Base-by-base conservation (phyloP, 495 filamentous ascomycete genomes). In the Podospora conica region DNA sequence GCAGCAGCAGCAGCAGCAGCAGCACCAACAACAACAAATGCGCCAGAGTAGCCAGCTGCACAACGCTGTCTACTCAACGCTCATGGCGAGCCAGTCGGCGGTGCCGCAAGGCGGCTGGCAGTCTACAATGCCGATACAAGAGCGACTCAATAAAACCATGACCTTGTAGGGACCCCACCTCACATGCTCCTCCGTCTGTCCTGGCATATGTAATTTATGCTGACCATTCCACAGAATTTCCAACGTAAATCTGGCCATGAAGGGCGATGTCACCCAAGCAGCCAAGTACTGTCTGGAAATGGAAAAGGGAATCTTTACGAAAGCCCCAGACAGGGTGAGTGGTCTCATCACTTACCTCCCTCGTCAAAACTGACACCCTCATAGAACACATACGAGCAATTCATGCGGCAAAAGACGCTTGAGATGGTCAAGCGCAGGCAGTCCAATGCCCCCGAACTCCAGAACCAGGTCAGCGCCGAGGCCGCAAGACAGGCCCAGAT, bases 251-350 rank as follows among this genome's bases (percentile, higher is more conserved):
- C 65, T 81, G 64, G 79, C 77, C 40, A 70, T 78, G 11, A 9
- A 33, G 12, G 28, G 60, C 8, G 73, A 77, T 53, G 76, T 66
- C 15, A 68, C 76, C 3, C 72, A 74, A 33, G 70, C 79, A 58
- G 67, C 77, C 5, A n/a, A 62, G 8, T 63, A 66, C 5, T 79
- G 75, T 3, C 33, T 83, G 15, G 65, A 74, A 0, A 73, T 77
- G 29, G 83, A 85, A 65, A 77, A 78, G 40, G 76, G 79, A 3
- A 70, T 71, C 1, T 85, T 80, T 60, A 21, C 75, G 9, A 71
- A 70, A 6, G 79, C 76, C 0, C 72, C 71, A 25, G 78, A 81
- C 58, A 82, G 78, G 69, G 83, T 84, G 60, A 58, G 75, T 66
- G 27, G 1, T n/a, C 40, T 22, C n/a, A 15, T 63, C 53, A 28